These are phyloP conservation scores for Naematelia aurantialba DNA, from an alignment of 768 basidiomycete genomes.

Conservation along the genomic window DNA sequence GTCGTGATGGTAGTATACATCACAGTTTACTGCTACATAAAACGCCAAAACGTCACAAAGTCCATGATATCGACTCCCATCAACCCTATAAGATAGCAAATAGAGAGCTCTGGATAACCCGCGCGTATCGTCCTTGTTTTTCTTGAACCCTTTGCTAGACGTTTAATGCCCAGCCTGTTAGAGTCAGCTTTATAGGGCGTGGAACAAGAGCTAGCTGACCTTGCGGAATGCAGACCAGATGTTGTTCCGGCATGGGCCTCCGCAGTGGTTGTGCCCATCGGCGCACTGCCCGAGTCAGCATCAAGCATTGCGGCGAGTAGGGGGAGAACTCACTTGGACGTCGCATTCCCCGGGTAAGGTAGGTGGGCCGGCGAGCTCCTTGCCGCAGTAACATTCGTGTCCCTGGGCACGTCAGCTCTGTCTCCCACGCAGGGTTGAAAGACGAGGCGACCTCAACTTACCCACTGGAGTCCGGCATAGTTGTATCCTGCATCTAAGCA, in stretches of 20 bases:
- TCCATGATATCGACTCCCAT: too few species aligned
- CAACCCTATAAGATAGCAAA: too few species aligned
- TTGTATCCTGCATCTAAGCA: slow-evolving; percentile 17
- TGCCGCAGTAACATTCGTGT: slow-evolving; percentile 26
- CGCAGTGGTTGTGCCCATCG: slow-evolving; percentile 21
- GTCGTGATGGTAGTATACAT: too few species aligned
- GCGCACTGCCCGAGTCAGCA: slow-evolving; percentile 17
- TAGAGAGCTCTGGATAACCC: too few species aligned
- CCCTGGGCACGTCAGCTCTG: slow-evolving; percentile 6
- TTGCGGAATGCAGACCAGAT: slow-evolving; percentile 27
- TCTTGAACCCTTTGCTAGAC: too few species aligned
- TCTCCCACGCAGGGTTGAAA: not conserved
- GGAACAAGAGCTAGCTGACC: not conserved
- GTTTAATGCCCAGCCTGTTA: too few species aligned
- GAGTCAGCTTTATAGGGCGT: too few species aligned
- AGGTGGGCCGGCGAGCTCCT: slow-evolving; percentile 14
- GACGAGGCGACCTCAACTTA: slow-evolving; percentile 15
- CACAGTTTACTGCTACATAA: too few species aligned
- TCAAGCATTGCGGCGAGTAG: not conserved
- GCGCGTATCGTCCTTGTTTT: too few species aligned
- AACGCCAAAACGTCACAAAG: too few species aligned
- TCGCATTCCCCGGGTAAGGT: slow-evolving; percentile 15
- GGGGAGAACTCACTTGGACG: slow-evolving; percentile 13
- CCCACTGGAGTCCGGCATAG: slow-evolving; percentile 26
- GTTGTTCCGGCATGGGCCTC: slow-evolving; percentile 29